Base-by-base conservation (phyloP, 2,329 filamentous ascomycete genomes). In the Volutella citrinella region DNA sequence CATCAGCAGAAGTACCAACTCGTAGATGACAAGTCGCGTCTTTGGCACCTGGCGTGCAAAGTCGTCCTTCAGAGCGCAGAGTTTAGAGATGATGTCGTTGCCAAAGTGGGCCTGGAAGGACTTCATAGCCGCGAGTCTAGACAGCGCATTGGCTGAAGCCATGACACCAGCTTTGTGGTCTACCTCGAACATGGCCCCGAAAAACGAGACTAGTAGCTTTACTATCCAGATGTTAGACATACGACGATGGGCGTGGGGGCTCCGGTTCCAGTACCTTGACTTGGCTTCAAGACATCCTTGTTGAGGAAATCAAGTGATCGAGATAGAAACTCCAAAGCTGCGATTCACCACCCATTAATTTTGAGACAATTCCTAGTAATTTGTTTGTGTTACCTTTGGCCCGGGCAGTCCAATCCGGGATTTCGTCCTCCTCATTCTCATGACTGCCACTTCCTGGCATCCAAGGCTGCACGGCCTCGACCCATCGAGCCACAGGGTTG, bases 111-210 rank as follows among this genome's bases (percentile, higher is more conserved):
- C 64, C 23, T 71, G 68, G 54, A 79, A 79, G 10, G 60, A 58
- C 31, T 67, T 69, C 68, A 76, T 76, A 29, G 50, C 46, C 25
- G 61, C 62, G 29, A 79, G 68, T 18, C 66, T 63, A 2, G 63
- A 61, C n/a, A 79, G 55, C 2, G 75, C 74, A 27, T 66, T 71
- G 5, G 73, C 63, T 4, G 75, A 74, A 1, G 75, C 66, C 26
- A 73, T 58, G 35, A 79, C 69, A 24, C 76, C 76, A n/a, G 73
- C 74, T 49, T 74, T 74, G 56, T 78, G 74, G 43, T 79, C 75
- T 33, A 74, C 69, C 4, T 71, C 71, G 43, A 78, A 79, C 64
- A 79, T 74, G 38, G 72, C 69, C 11, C 70, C 69, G 36, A 80
- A 80, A 58, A 78, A 80, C 21, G 62, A 60, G 17, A 76, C 60